Percentiles rank a stretch among this genome's conserved stretches.
Evolutionary conservation across 1,284 basidiomycete species (phyloP).

Genomic region (Takashimella koratensis): DNA sequence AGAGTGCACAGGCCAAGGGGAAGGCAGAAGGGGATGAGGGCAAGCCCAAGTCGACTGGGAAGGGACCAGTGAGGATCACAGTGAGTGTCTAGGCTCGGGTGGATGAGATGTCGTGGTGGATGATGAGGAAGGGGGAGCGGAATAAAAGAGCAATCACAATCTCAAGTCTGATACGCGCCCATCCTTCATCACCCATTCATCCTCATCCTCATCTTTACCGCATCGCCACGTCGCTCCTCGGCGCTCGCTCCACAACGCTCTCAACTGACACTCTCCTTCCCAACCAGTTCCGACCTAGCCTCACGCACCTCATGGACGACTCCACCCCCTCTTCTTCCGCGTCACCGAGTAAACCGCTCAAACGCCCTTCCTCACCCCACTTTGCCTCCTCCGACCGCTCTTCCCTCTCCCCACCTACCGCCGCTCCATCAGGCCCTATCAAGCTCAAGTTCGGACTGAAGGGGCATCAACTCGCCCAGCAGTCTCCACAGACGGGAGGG

Average conservation of each 20-base stretch:
- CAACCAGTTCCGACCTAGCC: slow-evolving; percentile 23
- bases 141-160: too few species aligned
- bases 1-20: not conserved
- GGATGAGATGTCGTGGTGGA: too few species aligned
- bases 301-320: slow-evolving; percentile 22
- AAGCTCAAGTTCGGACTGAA: slow-evolving; percentile 35
- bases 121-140: too few species aligned
- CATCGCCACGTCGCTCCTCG: not conserved
- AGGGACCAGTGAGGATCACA: too few species aligned
- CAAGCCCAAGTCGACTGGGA: too few species aligned
- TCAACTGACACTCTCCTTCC: slow-evolving; percentile 1
- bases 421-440: slow-evolving; percentile 37
- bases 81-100: too few species aligned
- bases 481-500: slow-evolving; percentile 5
- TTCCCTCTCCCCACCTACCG: slow-evolving; percentile 10
- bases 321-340: not conserved
- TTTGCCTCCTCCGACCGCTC: not conserved
- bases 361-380: not conserved
- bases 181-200: not conserved
- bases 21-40: not conserved
- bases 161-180: too few species aligned
- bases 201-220: slow-evolving; percentile 1
- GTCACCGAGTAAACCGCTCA: not conserved
- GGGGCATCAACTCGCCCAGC: slow-evolving; percentile 6
- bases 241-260: not conserved